Evolutionary conservation across 2,329 filamentous ascomycete genomes (phyloP), one percentile per base, ranked within the genome.

Genomic region (Penicillium sp.): DNA sequence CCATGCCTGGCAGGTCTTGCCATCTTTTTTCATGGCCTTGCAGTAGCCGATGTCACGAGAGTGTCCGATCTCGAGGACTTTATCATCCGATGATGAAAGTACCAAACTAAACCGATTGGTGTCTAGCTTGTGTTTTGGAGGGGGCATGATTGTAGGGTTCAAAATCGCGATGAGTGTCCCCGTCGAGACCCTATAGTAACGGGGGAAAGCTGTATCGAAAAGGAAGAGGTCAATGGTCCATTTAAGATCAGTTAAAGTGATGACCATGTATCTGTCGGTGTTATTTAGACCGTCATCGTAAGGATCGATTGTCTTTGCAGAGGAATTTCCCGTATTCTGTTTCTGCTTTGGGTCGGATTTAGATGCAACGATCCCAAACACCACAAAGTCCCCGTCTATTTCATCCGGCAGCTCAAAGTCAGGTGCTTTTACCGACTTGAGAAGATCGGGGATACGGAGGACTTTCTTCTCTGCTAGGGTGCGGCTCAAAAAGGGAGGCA

Each of bases 131-230:
- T 84, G 80, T 1, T 81, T 81, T 0, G 86, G 86, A 0, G 91
- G 91, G 3, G 91, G 89, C 82, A 98, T 87, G 57, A 97, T 85
- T 14, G 77, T 82, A 1, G 93, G 93, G 62, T 98, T 98, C 24
- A 98, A 76, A 22, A 98, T 87, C 4, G 91, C 93, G 46, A 98
- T 76, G 1, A 97, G 79, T 0, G 90, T 96, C n/a, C 93, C 93
- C 1, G 88, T 80, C 0, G 84, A 84, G n/a, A 97, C 74, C 64
- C 95, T 95, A 85, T 91, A 97, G 72, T 93, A 98, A 44, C 87
- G 83, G 13, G 87, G 85, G 60, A 97, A 96, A 6, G 89, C 94
- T 0, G 85, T 83, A 59, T 87, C 87, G 69, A 98, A 98, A 11
- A 98, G 79, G 59, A 89, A 97, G 34, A 97, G 78, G 54, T 97